Percentiles rank a stretch among this genome's conserved stretches.
These are phyloP conservation scores for Trichosporon faecale DNA, from an alignment of 1,284 basidiomycete genomes.

Conservation along the genomic window DNA sequence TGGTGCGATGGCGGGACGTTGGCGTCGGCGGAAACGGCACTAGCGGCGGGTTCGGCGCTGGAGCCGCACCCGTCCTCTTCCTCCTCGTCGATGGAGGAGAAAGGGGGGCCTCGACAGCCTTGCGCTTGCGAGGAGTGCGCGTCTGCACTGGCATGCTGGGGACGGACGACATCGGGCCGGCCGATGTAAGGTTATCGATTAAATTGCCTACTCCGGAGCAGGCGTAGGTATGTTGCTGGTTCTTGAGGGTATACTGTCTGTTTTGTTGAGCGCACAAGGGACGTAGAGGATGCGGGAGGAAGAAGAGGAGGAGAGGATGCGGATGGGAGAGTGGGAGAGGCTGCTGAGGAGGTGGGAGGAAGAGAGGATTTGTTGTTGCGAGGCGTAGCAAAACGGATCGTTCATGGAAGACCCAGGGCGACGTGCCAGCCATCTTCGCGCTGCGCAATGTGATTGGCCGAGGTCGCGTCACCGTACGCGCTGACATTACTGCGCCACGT, in stretches of 20 bases:
- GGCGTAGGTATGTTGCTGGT: background rate
- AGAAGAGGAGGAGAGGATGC: background rate
- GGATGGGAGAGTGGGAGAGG: background rate
- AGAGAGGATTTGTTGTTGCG: conserved; percentile 4
- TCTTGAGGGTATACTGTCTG: background rate
- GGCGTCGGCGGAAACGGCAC: conserved; percentile 19
- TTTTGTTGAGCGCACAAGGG: background rate
- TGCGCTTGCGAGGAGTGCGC: conserved; percentile 14
- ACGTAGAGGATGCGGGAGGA: background rate
- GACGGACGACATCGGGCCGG: conserved; percentile 1
- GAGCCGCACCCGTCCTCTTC: background rate
- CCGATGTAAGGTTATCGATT: background rate
- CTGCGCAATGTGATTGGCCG: background rate
- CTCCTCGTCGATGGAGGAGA: conserved; percentile 2
- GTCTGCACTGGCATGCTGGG: conserved; percentile 15
- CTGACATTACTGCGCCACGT: background rate
- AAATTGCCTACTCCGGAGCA: background rate
- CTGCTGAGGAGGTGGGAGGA: background rate
- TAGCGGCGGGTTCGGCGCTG: conserved; percentile 9
- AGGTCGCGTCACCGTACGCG: background rate
- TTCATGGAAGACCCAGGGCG: background rate
- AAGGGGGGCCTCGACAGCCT: background rate
- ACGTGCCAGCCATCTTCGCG: background rate
- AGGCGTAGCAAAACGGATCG: background rate
- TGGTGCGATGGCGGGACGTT: conserved; percentile 1